phyloP scores from a whole-genome alignment of 805 yeast genomes.

The Candida cerambycidarum region DNA sequence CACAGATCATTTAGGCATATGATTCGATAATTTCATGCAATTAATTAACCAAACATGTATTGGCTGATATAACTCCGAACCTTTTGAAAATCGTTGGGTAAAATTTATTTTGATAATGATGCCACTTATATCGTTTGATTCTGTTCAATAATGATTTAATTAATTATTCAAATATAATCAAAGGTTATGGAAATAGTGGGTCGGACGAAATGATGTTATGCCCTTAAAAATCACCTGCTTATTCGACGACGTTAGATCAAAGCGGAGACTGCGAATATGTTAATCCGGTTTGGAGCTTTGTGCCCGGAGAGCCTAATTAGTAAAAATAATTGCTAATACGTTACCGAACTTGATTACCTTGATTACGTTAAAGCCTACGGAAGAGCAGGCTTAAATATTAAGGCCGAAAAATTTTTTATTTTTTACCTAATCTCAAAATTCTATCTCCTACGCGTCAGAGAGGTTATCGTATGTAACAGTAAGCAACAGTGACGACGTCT shows the following conservation, averaged over 20 bases:
- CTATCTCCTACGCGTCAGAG: not conserved
- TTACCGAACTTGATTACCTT: not conserved
- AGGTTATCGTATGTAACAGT: too few species aligned
- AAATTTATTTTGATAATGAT: too few species aligned
- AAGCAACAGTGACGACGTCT: too few species aligned
- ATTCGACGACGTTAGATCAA: conserved; percentile 4
- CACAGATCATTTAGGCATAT: conserved; percentile 8
- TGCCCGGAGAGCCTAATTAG: conserved; percentile 1
- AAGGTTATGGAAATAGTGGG: too few species aligned
- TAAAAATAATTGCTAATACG: conserved; percentile 1
- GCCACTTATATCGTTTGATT: too few species aligned
- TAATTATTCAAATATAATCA: too few species aligned
- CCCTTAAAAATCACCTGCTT: conserved; percentile 2
- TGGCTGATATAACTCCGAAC: not conserved
- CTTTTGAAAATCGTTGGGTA: conserved; percentile 1
- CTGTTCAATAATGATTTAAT: too few species aligned
- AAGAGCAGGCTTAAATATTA: not conserved
- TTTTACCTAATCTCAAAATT: not conserved
- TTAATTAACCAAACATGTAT: conserved; percentile 1
- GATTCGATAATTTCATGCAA: conserved; percentile 1
- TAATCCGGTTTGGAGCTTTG: not conserved
- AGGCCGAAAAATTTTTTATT: conserved; percentile 2
- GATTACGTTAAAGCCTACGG: not conserved
- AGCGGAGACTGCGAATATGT: conserved; percentile 3
- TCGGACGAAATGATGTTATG: not conserved